Conservation (phyloP, 768 basidiomycete genomes). For the Leccinum subtestaceum region DNA sequence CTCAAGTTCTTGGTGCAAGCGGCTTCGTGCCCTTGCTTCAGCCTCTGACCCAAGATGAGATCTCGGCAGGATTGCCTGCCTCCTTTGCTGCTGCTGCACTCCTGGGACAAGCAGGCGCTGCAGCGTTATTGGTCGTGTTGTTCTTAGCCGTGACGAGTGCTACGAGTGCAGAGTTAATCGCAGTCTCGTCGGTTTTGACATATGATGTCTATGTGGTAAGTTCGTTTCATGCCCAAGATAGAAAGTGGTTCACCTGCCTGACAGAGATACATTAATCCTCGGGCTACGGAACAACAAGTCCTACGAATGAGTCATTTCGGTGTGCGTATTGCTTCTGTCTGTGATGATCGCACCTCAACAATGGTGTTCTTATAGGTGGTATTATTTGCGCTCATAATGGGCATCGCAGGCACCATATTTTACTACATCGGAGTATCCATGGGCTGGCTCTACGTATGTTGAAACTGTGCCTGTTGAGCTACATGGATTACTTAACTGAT, state of each 20-base stretch:
- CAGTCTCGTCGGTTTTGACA: constrained; percentile 78
- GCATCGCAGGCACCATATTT: constrained; percentile 80
- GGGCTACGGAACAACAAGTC: constrained; percentile 73
- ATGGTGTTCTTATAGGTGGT: constrained; percentile 45
- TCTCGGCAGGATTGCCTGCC: constrained; percentile 86
- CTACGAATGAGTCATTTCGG: constrained; percentile 65
- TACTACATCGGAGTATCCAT: constrained; percentile 88
- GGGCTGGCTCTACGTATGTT: constrained; percentile 87
- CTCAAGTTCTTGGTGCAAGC: constrained; percentile 48
- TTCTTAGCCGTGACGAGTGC: constrained; percentile 88
- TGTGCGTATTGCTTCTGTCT: constrained; percentile 35
- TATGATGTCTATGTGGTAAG: constrained; percentile 81
- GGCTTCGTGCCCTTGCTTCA: constrained; percentile 40
- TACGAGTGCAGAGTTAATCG: constrained; percentile 88
- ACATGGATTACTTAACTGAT: background rate
- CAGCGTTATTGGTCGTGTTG: constrained; percentile 72
- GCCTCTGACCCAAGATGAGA: constrained; percentile 53
- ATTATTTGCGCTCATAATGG: constrained; percentile 74
- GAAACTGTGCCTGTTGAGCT: background rate
- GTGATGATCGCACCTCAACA: background rate
- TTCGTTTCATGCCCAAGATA: background rate
- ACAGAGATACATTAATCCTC: constrained; percentile 76
- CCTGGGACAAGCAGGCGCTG: constrained; percentile 76
- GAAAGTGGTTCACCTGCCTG: background rate
- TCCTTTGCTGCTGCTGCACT: constrained; percentile 81